Evolutionary conservation across 176 grass and related monocot species (phyloP).

Genomic region (Eragrostis nindensis): DNA sequence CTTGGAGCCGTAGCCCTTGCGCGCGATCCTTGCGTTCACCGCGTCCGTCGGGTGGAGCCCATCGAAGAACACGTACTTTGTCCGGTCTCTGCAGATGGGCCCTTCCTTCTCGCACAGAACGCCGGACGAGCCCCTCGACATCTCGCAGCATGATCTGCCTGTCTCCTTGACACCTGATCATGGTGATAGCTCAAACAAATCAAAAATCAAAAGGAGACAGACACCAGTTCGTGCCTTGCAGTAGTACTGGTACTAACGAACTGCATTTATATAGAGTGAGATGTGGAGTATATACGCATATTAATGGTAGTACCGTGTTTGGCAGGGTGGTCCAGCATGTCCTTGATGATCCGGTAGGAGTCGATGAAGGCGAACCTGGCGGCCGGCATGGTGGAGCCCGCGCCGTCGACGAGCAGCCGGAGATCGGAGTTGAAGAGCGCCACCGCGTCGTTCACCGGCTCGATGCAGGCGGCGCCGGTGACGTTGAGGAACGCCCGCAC

Average conservation of each 20-base stretch:
- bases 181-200: not conserved
- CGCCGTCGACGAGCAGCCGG: slow-evolving; percentile 17
- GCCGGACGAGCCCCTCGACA: slow-evolving; percentile 16
- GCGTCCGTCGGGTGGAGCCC: slow-evolving; percentile 73
- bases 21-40: slow-evolving; percentile 58
- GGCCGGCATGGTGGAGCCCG: slow-evolving; percentile 40
- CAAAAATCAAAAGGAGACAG: no score
- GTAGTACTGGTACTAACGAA: not conserved
- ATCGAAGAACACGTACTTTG: slow-evolving; percentile 65
- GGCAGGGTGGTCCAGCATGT: slow-evolving; percentile 41
- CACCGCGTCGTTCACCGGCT: slow-evolving; percentile 57
- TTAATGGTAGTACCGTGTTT: slow-evolving; percentile 18
- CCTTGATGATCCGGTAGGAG: slow-evolving; percentile 57
- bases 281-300: not conserved
- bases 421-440: slow-evolving; percentile 59
- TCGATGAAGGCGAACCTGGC: slow-evolving; percentile 46
- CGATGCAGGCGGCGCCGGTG: slow-evolving; percentile 38
- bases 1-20: slow-evolving; percentile 42
- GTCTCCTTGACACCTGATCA: slow-evolving; percentile 47
- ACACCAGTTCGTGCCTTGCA: not conserved
- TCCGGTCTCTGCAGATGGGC: slow-evolving; percentile 51
- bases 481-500: slow-evolving; percentile 43
- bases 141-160: slow-evolving; percentile 48
- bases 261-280: slow-evolving; percentile 5
- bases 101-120: slow-evolving; percentile 54